Conservation (phyloP, 768 basidiomycete genomes). For the Mycena filopes region DNA sequence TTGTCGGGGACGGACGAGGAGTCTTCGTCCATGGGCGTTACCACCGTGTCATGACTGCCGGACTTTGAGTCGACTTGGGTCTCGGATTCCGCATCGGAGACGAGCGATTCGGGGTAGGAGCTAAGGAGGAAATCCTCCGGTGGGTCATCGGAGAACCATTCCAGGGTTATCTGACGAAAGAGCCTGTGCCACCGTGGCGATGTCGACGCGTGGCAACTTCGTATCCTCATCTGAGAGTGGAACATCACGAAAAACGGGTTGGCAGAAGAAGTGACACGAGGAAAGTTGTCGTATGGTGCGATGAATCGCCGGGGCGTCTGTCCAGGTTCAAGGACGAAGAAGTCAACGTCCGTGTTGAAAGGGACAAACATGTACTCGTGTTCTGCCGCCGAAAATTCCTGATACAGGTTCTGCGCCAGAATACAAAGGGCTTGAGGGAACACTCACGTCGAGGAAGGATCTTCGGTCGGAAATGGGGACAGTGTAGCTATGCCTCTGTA, state of each 20-base stretch:
- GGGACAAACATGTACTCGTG: conserved; percentile 8
- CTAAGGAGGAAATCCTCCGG: conserved; percentile 10
- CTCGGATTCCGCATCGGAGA: neutral
- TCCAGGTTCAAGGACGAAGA: conserved; percentile 1
- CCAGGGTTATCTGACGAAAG: neutral
- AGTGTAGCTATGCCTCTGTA: conserved; percentile 1
- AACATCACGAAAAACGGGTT: conserved; percentile 16
- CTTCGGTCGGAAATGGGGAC: conserved; percentile 5
- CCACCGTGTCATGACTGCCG: neutral
- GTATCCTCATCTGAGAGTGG: neutral
- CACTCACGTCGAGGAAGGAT: conserved; percentile 9
- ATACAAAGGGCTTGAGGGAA: too few relatives aligned
- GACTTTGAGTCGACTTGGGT: neutral
- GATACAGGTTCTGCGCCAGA: neutral
- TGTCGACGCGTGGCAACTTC: neutral
- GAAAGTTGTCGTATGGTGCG: conserved; percentile 1
- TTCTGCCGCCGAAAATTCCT: neutral
- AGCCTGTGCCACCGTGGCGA: neutral
- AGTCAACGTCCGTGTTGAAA: neutral
- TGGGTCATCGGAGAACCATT: neutral
- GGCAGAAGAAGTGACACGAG: conserved; percentile 9
- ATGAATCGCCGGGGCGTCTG: neutral
- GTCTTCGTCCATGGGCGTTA: neutral
- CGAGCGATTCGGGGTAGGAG: conserved; percentile 3
- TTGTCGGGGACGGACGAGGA: neutral